Percentiles rank a stretch among this genome's conserved stretches.
These are phyloP conservation scores for Pachysandra terminalis DNA, from an alignment of 164 flowering plant species.

Conservation along the genomic window DNA sequence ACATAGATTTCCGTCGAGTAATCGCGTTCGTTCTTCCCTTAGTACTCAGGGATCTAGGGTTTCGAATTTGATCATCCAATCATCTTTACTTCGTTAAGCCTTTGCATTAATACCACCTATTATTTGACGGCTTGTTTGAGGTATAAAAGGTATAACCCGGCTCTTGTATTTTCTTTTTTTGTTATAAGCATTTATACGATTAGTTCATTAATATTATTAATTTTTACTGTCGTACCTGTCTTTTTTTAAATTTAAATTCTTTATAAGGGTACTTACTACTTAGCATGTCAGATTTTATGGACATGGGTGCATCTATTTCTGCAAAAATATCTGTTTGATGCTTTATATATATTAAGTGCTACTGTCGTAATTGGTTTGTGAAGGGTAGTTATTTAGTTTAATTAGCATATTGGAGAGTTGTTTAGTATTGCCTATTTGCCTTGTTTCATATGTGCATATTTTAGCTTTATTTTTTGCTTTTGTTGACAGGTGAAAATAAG, in stretches of 20 bases:
- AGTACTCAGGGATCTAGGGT: conserved; percentile 2
- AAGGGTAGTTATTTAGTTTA: background rate
- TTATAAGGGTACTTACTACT: background rate
- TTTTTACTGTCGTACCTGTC: background rate
- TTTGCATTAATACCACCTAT: background rate
- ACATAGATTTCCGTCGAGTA: no score
- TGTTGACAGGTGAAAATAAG: background rate
- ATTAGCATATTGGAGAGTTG: background rate
- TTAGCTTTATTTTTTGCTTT: background rate
- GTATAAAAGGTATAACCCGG: conserved; percentile 22
- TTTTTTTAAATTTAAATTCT: no score
- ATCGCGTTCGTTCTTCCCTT: conserved; percentile 1
- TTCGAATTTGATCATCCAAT: background rate
- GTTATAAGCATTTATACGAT: background rate
- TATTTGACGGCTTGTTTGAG: conserved; percentile 9
- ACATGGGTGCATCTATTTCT: background rate
- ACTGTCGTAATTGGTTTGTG: background rate
- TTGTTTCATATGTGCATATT: background rate
- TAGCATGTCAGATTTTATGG: background rate
- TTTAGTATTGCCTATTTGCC: background rate
- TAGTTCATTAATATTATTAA: no score
- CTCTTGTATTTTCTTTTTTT: background rate
- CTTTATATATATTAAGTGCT: background rate
- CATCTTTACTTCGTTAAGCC: background rate
- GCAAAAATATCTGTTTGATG: background rate